Percentiles rank a stretch among this genome's conserved stretches.
phyloP scores from a whole-genome alignment of 805 yeast species.

The Ogataea minuta region DNA sequence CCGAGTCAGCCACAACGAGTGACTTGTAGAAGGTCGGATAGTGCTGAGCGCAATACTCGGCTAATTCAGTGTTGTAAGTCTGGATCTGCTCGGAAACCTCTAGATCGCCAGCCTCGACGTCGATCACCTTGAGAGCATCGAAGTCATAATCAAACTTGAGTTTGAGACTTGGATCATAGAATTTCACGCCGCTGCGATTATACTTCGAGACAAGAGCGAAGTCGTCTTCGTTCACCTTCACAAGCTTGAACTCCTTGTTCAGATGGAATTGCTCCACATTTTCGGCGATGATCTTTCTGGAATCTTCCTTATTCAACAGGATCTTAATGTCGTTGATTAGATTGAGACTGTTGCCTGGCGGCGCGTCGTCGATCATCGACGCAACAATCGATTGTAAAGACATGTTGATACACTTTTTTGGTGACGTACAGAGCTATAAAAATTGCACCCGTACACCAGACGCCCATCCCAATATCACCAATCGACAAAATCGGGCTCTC shows the following conservation, averaged over 20 bases:
- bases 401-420: slow-evolving; percentile 13
- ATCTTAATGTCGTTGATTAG: slow-evolving; percentile 30
- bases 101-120: slow-evolving; percentile 41
- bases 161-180: slow-evolving; percentile 50
- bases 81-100: slow-evolving; percentile 18
- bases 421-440: slow-evolving; percentile 4
- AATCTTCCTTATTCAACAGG: slow-evolving; percentile 27
- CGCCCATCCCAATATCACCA: neutral
- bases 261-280: slow-evolving; percentile 28
- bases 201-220: slow-evolving; percentile 45
- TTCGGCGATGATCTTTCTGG: slow-evolving; percentile 26
- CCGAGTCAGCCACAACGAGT: slow-evolving; percentile 40
- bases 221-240: slow-evolving; percentile 25
- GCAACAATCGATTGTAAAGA: slow-evolving; percentile 31
- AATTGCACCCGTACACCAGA: slow-evolving; percentile 12
- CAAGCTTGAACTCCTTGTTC: slow-evolving; percentile 32
- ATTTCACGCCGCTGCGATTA: slow-evolving; percentile 51
- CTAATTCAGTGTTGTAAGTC: slow-evolving; percentile 32
- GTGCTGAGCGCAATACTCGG: slow-evolving; percentile 58
- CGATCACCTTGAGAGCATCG: slow-evolving; percentile 45
- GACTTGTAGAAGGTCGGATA: slow-evolving; percentile 58
- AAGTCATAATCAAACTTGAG: slow-evolving; percentile 61
- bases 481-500: neutral
- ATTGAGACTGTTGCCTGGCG: slow-evolving; percentile 50
- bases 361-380: slow-evolving; percentile 47